Percentiles rank a stretch among this genome's conserved stretches.
phyloP scores from a whole-genome alignment of 768 basidiomycete species.

The Amanita exitialis region DNA sequence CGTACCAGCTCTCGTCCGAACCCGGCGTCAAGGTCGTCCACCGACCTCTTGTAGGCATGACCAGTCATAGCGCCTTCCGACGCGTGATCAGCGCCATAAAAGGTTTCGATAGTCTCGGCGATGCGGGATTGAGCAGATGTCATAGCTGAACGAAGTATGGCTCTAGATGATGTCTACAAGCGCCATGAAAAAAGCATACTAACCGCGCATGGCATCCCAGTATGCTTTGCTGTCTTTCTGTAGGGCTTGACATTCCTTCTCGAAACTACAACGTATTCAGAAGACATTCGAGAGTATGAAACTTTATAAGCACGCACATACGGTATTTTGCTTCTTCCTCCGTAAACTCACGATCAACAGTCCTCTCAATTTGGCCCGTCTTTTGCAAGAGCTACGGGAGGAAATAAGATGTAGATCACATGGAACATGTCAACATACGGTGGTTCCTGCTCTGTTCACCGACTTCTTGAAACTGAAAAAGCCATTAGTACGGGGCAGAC shows the following conservation, averaged over 20 bases:
- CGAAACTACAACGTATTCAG: conserved; percentile 47
- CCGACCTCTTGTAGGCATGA: conserved; percentile 91
- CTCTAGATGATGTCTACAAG: background rate
- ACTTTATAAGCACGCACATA: conserved; percentile 43
- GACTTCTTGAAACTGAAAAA: conserved; percentile 80
- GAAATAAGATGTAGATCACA: conserved; percentile 10
- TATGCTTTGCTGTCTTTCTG: conserved; percentile 96
- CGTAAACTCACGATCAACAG: conserved; percentile 87
- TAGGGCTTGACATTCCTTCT: conserved; percentile 89
- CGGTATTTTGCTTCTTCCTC: conserved; percentile 89
- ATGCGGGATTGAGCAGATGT: conserved; percentile 85
- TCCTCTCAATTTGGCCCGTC: conserved; percentile 96
- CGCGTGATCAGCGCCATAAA: conserved; percentile 79
- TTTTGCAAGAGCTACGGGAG: conserved; percentile 78
- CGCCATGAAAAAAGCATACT: conserved; percentile 14
- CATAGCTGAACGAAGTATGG: conserved; percentile 34
- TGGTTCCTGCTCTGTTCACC: conserved; percentile 85
- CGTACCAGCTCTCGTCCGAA: conserved; percentile 79
- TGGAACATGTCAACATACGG: conserved; percentile 34
- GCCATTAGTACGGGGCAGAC: conserved; percentile 3
- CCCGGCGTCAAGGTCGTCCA: conserved; percentile 85
- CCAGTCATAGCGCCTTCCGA: conserved; percentile 96
- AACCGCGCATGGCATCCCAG: conserved; percentile 89
- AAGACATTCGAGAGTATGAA: background rate
- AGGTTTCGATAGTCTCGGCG: conserved; percentile 87